A percentile compares a stretch with the other conserved stretches of the same genome.
These are phyloP conservation scores for Globomyces sp. DNA, from an alignment of 371 early-diverging fungal genomes.

Conservation along the genomic window DNA sequence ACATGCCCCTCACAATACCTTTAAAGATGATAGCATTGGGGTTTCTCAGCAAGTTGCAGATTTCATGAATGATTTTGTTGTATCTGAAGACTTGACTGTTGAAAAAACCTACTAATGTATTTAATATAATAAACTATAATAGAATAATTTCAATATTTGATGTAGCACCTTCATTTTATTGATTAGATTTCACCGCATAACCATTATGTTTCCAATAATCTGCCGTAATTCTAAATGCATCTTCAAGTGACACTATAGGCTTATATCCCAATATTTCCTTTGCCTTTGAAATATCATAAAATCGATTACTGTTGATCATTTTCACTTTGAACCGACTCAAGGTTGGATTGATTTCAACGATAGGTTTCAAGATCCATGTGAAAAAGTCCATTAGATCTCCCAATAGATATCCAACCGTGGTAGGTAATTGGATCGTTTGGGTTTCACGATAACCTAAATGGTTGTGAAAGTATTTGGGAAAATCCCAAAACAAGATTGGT, in stretches of 20 bases:
- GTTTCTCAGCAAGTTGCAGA: too few relatives aligned
- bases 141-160: too few relatives aligned
- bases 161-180: too few relatives aligned
- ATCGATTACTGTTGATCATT: constrained; percentile 72
- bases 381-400: constrained; percentile 54
- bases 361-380: constrained; percentile 45
- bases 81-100: too few relatives aligned
- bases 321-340: constrained; percentile 66
- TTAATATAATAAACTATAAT: too few relatives aligned
- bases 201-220: constrained; percentile 32
- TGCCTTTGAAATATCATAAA: constrained; percentile 79
- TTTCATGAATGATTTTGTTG: too few relatives aligned
- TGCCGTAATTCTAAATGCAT: constrained; percentile 56
- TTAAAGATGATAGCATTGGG: too few relatives aligned
- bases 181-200: not conserved
- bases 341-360: constrained; percentile 47
- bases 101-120: too few relatives aligned
- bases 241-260: constrained; percentile 68
- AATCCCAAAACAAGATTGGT: constrained; percentile 92
- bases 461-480: constrained; percentile 43
- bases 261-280: constrained; percentile 73
- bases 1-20: too few relatives aligned
- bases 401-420: constrained; percentile 45
- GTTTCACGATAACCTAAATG: constrained; percentile 33
- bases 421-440: constrained; percentile 30